Conservation (phyloP, 2,329 filamentous ascomycete genomes). For the Chalara sp. region DNA sequence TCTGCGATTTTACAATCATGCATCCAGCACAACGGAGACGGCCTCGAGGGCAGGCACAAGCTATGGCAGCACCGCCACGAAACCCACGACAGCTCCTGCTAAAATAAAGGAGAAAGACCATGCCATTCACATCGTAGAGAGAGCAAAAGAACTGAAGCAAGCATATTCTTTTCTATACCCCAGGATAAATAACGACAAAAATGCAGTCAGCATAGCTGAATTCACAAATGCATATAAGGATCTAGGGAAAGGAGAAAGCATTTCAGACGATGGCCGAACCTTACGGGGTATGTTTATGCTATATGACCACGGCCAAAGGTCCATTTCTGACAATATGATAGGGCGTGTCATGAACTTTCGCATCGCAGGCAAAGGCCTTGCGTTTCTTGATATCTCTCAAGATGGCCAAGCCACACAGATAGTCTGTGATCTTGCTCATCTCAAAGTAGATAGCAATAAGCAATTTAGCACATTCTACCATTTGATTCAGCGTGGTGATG, state of each 20-base stretch:
- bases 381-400: slow-evolving; percentile 77
- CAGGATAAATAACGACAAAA: slow-evolving; percentile 31
- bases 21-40: slow-evolving; percentile 19
- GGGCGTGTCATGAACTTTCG: slow-evolving; percentile 72
- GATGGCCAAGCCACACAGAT: slow-evolving; percentile 68
- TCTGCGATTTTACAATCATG: slow-evolving; percentile 41
- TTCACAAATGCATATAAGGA: slow-evolving; percentile 27
- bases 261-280: slow-evolving; percentile 12
- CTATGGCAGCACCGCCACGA: too few species aligned
- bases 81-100: too few species aligned
- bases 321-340: slow-evolving; percentile 30
- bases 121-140: slow-evolving; percentile 27
- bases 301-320: slow-evolving; percentile 5
- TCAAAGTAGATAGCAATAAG: slow-evolving; percentile 22
- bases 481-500: slow-evolving; percentile 72
- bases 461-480: slow-evolving; percentile 56
- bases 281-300: slow-evolving; percentile 19
- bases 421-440: slow-evolving; percentile 52
- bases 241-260: slow-evolving; percentile 27
- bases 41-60: not conserved
- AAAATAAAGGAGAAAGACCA: too few species aligned
- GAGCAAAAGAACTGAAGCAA: slow-evolving; percentile 46
- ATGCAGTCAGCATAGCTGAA: slow-evolving; percentile 27
- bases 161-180: slow-evolving; percentile 50
- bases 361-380: slow-evolving; percentile 65